These are phyloP conservation scores for Globisporangium irregulare DNA, from an alignment of 352 stramenopile species.

Conservation along the genomic window DNA sequence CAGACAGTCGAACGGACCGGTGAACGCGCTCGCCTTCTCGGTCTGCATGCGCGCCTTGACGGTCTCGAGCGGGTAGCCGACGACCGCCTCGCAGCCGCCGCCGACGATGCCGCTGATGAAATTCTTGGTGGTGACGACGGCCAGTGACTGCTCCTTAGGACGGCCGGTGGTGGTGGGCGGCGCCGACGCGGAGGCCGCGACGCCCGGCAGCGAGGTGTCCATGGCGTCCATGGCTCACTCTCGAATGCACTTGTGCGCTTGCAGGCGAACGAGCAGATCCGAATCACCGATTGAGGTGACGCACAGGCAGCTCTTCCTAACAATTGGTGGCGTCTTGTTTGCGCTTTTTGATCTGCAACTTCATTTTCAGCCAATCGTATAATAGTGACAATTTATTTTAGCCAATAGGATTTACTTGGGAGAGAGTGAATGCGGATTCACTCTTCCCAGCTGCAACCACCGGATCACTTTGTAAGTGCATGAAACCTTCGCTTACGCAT, in stretches of 20 bases:
- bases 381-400: neutral
- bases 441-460: neutral
- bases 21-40: conserved; percentile 38
- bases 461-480: neutral
- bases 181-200: conserved; percentile 5
- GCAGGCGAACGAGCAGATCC: neutral
- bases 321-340: conserved; percentile 13
- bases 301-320: neutral
- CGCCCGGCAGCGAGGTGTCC: conserved; percentile 20
- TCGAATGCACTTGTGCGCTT: neutral
- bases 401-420: neutral
- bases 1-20: conserved; percentile 49
- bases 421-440: conserved; percentile 7
- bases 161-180: neutral
- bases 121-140: conserved; percentile 53
- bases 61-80: conserved; percentile 66
- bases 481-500: neutral
- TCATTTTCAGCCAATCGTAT: conserved; percentile 6
- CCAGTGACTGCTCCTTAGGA: conserved; percentile 33
- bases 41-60: conserved; percentile 72
- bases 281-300: conserved; percentile 11
- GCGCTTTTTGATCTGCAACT: conserved; percentile 11
- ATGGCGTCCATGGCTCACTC: neutral
- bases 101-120: conserved; percentile 59
- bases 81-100: conserved; percentile 54